Evolutionary conservation across 2,329 filamentous ascomycete genomes (phyloP).

Genomic region (Colletotrichum salicis): DNA sequence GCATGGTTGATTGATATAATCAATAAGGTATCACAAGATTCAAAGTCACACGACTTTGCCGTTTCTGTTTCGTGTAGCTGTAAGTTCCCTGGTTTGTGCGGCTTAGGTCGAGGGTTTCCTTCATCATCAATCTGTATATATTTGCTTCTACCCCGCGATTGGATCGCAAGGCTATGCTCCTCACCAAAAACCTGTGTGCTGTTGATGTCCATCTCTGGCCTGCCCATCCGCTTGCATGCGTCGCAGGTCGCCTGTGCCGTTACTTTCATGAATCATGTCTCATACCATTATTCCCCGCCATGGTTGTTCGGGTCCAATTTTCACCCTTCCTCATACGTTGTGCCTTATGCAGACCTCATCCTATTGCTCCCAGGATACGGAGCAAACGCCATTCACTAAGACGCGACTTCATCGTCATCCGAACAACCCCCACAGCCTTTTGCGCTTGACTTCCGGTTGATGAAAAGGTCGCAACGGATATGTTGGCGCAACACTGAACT

Average conservation of each 20-base stretch:
- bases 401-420: background rate
- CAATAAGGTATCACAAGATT: background rate
- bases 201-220: background rate
- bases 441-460: constrained; percentile 5
- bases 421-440: constrained; percentile 28
- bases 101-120: background rate
- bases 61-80: background rate
- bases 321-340: no score
- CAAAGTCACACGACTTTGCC: background rate
- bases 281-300: background rate
- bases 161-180: background rate
- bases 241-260: background rate
- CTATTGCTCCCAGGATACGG: background rate
- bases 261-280: background rate
- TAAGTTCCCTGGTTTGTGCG: background rate
- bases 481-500: constrained; percentile 9
- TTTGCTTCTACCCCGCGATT: background rate
- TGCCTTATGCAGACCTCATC: background rate
- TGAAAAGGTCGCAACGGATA: constrained; percentile 30
- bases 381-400: background rate
- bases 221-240: background rate
- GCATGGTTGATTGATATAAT: background rate
- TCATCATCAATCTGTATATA: background rate
- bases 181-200: background rate
- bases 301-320: background rate